Conservation (phyloP, 2,329 filamentous ascomycete genomes). For the Aspergillus novoparasiticus region DNA sequence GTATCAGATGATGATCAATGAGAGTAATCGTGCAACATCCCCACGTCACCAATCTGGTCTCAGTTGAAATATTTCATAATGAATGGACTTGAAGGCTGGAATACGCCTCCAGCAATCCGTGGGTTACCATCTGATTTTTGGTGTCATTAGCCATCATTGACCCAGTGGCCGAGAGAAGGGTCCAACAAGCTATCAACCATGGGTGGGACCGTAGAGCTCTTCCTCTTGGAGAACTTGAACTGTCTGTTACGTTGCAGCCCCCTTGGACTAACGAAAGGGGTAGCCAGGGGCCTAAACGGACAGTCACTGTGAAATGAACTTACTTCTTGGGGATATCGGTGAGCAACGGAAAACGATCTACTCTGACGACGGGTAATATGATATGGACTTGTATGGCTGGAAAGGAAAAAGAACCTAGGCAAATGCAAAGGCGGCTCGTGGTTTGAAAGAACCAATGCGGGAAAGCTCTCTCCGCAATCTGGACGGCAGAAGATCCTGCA, state of each 20-base stretch:
- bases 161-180: constrained; percentile 8
- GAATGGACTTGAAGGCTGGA: not conserved
- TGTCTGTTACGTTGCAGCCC: not conserved
- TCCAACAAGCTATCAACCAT: constrained; percentile 16
- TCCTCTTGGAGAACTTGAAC: not conserved
- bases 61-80: not conserved
- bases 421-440: constrained; percentile 4
- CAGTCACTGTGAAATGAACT: not conserved
- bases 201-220: constrained; percentile 6
- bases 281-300: not conserved
- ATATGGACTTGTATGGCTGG: not conserved
- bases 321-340: not conserved
- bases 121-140: not conserved
- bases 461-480: constrained; percentile 27
- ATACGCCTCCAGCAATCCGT: not conserved
- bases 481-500: constrained; percentile 22
- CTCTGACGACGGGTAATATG: not conserved
- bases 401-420: not conserved
- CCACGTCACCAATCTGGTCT: constrained; percentile 3
- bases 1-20: constrained; percentile 2
- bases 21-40: constrained; percentile 4
- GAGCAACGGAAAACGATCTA: not conserved
- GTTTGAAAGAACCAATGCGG: constrained; percentile 11
- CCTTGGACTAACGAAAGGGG: not conserved
- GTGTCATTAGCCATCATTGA: not conserved